Conservation (phyloP, 306 rosid species). For the Vicia faba region DNA sequence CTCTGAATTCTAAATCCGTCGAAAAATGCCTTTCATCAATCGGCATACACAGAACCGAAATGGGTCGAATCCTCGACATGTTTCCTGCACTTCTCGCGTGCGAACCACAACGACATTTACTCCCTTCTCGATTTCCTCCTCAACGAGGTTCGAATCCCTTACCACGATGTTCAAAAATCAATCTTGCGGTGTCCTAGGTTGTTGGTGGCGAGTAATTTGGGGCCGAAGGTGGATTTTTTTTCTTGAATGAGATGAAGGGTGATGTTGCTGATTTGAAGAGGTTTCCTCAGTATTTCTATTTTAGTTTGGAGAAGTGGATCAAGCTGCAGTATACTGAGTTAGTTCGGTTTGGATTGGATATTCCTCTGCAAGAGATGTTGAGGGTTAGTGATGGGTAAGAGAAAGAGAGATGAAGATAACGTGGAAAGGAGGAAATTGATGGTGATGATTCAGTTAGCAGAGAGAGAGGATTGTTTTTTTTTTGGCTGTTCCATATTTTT, state of each 20-base stretch:
- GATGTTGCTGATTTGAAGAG: constrained; percentile 56
- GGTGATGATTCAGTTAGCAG: too few relatives aligned
- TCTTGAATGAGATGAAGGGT: constrained; percentile 67
- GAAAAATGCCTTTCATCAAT: constrained; percentile 65
- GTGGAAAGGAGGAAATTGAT: too few relatives aligned
- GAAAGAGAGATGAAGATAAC: too few relatives aligned
- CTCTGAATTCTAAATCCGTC: constrained; percentile 59
- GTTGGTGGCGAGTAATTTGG: constrained; percentile 51
- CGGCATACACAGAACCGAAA: constrained; percentile 57
- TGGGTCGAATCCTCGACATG: constrained; percentile 85
- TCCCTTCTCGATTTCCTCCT: constrained; percentile 81
- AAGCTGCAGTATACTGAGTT: constrained; percentile 57
- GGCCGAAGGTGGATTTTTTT: constrained; percentile 63
- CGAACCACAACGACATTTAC: constrained; percentile 64
- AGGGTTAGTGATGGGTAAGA: constrained; percentile 70
- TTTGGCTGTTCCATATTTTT: too few relatives aligned
- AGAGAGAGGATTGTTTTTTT: too few relatives aligned
- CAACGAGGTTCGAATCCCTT: constrained; percentile 64
- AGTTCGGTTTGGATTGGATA: constrained; percentile 46
- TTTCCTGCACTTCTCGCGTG: constrained; percentile 67
- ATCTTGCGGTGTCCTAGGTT: constrained; percentile 72
- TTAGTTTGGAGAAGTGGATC: constrained; percentile 78
- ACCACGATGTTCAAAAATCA: constrained; percentile 54
- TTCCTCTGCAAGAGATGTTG: constrained; percentile 65
- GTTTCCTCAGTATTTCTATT: constrained; percentile 80